Percentiles rank a stretch among this genome's conserved stretches.
These are phyloP conservation scores for Beta lomatogona DNA, from an alignment of 179 eudicot genomes.

Conservation along the genomic window DNA sequence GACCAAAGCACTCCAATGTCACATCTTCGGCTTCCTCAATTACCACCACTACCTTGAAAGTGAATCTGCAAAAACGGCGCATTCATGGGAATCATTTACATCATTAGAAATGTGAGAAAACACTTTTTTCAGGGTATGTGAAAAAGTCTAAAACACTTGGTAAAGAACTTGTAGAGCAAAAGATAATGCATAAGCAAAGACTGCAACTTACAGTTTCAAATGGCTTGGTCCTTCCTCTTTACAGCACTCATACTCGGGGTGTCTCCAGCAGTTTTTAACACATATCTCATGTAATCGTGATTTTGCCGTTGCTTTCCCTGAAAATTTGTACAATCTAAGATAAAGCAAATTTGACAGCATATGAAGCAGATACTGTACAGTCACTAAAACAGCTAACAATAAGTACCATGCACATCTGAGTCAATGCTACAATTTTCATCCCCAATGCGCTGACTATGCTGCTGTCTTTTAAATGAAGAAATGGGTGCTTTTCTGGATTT, in stretches of 20 bases:
- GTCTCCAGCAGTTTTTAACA: constrained; percentile 71
- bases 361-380: background rate
- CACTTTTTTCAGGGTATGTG: background rate
- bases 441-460: constrained; percentile 21
- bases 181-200: too few species aligned
- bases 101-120: background rate
- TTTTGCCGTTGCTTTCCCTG: constrained; percentile 54
- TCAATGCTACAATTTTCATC: constrained; percentile 17
- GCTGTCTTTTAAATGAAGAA: constrained; percentile 18
- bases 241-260: constrained; percentile 73
- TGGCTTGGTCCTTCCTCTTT: constrained; percentile 79
- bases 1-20: constrained; percentile 56
- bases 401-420: constrained; percentile 33
- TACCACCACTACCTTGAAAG: constrained; percentile 57
- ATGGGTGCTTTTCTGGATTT: constrained; percentile 28
- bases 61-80: constrained; percentile 50
- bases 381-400: background rate
- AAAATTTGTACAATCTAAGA: background rate
- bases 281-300: constrained; percentile 70
- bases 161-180: too few species aligned
- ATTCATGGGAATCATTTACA: background rate
- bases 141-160: background rate
- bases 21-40: constrained; percentile 48
- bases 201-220: constrained; percentile 65
- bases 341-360: constrained; percentile 6